A percentile compares a stretch with the other conserved stretches of the same genome.
phyloP scores from a whole-genome alignment of 1,284 basidiomycete species.

The Boletus hoseneyae region DNA sequence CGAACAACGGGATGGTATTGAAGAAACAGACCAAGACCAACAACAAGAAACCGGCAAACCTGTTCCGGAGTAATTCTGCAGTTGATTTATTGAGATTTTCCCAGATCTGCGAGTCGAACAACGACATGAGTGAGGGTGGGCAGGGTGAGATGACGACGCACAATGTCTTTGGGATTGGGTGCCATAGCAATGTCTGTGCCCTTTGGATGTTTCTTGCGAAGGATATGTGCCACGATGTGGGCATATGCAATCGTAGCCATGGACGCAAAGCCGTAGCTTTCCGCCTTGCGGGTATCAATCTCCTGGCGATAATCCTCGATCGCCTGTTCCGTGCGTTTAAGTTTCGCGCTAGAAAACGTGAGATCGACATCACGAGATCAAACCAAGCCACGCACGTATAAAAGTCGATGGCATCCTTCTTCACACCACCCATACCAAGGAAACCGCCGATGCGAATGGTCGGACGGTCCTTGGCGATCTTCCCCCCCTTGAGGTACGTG shows the following conservation, averaged over 20 bases:
- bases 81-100: constrained; percentile 77
- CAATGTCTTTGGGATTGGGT: constrained; percentile 84
- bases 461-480: constrained; percentile 65
- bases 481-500: constrained; percentile 68
- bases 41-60: constrained; percentile 71
- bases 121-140: neutral
- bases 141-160: constrained; percentile 37
- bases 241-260: constrained; percentile 93
- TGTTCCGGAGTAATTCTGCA: constrained; percentile 63
- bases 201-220: constrained; percentile 66
- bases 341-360: constrained; percentile 49
- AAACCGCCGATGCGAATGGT: constrained; percentile 64
- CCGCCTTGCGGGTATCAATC: constrained; percentile 74
- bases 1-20: constrained; percentile 85
- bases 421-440: constrained; percentile 64
- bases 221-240: constrained; percentile 74
- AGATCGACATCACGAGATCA: constrained; percentile 1
- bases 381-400: constrained; percentile 45
- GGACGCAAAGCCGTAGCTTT: constrained; percentile 91
- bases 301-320: constrained; percentile 77
- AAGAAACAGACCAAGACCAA: constrained; percentile 80
- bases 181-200: constrained; percentile 71
- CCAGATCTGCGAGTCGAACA: constrained; percentile 62
- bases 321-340: constrained; percentile 71
- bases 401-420: constrained; percentile 73